Evolutionary conservation across 179 eudicot genomes (phyloP).

Genomic region (Beta macrorhiza): DNA sequence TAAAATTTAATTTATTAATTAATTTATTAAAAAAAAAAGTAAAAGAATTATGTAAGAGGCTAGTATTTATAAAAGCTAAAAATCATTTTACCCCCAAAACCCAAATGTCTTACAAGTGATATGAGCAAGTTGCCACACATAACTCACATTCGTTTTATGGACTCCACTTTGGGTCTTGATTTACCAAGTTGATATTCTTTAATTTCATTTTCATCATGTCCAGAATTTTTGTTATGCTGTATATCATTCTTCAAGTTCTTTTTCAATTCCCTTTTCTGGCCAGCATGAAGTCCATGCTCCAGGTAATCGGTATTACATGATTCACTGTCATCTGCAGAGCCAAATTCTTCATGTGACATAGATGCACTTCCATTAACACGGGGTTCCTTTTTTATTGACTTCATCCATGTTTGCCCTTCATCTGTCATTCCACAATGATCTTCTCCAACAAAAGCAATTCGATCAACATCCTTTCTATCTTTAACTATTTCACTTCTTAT

Average conservation of each 20-base stretch:
- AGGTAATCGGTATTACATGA: conserved; percentile 7
- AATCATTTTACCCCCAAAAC: neutral
- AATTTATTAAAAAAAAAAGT: neutral
- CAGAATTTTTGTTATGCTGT: conserved; percentile 10
- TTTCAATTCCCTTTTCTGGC: conserved; percentile 2
- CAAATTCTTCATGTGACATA: conserved; percentile 19
- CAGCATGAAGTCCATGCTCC: neutral
- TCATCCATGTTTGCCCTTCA: neutral
- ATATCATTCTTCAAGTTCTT: neutral
- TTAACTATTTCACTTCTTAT: neutral
- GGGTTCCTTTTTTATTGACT: conserved; percentile 1
- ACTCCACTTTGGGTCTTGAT: conserved; percentile 8
- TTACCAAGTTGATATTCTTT: conserved; percentile 16
- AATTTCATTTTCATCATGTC: conserved; percentile 11
- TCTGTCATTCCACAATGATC: conserved; percentile 12
- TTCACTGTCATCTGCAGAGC: conserved; percentile 11
- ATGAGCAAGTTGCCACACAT: neutral
- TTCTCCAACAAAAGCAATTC: conserved; percentile 6
- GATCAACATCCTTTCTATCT: conserved; percentile 2
- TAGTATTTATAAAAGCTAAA: no score
- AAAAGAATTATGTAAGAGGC: neutral
- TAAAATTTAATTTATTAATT: neutral
- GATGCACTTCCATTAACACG: neutral
- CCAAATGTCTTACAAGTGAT: neutral
- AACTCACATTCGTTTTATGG: conserved; percentile 25